Evolutionary conservation across 345 rosid species (phyloP), one percentile per base, ranked within the genome.

Genomic region (Erysimum cheiranthoides): DNA sequence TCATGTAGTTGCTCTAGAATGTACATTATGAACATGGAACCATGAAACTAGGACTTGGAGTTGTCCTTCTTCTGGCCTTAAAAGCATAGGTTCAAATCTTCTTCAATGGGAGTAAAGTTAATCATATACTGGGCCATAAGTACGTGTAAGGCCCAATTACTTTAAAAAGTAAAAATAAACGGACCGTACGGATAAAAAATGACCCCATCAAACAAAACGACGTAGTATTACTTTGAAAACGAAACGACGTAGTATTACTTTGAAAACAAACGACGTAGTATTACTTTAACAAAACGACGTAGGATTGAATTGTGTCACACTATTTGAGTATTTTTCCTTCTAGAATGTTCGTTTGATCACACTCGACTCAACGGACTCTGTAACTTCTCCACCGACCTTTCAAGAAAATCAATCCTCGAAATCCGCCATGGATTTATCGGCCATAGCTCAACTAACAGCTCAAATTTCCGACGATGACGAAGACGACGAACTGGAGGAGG

Each of bases 401-500:
- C 35, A 5, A 53, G 59, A n/a, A 28, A 53, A 28, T 28, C 59
- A 53, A 3, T 13, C 10, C 36, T 28, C 59, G 14, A 54, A 53
- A 53, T 28, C 35, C 36, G 8, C 59, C 59, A 13, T 54, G 36
- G 4, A 30, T 30, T 13, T 18, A 7, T 54, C 36, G 2, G 2
- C 16, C 60, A 13, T 28, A 13, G 9, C 35, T 30, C 3, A 28
- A 13, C 10, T 1, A 28, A 5, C n/a, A 28, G 16, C 46, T 6
- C 30, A 6, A 18, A 1, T 3, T 3, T 5, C 35, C 14, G 86
- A 68, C 32, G 31, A 28, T 10, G 25, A 21, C 25, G 25, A 21
- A 21, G 25, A 21, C 1, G 18, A 30, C 1, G 25, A 21, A 21
- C 25, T 21, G 25, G 90, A 85, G 16, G 93, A 89, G 73, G 91